Conservation (phyloP, 257 asterid species). For the Fraxinus excelsior region DNA sequence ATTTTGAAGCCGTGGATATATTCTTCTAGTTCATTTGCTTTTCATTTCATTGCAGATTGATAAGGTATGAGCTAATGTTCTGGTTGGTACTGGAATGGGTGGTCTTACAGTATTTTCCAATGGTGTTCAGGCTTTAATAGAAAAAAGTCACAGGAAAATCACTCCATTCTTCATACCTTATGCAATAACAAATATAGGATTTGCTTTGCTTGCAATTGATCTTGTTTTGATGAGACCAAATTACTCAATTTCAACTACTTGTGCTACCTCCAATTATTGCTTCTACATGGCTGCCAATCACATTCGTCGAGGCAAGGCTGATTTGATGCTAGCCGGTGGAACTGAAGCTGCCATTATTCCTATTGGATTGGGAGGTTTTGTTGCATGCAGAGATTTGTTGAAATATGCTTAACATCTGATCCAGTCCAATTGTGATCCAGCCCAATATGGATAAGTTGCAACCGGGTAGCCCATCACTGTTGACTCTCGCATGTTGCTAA, state of each 20-base stretch:
- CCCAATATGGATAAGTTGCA: too few species aligned
- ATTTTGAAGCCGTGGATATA: neutral
- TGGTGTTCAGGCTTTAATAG: conserved; percentile 45
- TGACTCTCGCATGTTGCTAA: too few species aligned
- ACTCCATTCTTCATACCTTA: conserved; percentile 58
- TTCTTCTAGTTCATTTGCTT: neutral
- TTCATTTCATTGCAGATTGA: conserved; percentile 41
- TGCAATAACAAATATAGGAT: conserved; percentile 54
- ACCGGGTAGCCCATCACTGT: too few species aligned
- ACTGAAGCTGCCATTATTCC: conserved; percentile 63
- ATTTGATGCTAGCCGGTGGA: conserved; percentile 71
- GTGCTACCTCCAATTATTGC: conserved; percentile 73
- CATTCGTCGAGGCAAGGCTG: conserved; percentile 69
- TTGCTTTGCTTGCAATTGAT: conserved; percentile 61
- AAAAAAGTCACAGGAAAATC: conserved; percentile 50
- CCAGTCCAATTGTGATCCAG: too few species aligned
- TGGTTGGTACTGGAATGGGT: conserved; percentile 62
- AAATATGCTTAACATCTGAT: too few species aligned
- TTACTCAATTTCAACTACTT: conserved; percentile 70
- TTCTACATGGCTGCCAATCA: conserved; percentile 73
- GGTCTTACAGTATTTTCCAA: conserved; percentile 48
- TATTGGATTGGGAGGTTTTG: conserved; percentile 63
- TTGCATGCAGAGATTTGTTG: conserved; percentile 74
- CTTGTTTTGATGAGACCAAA: conserved; percentile 74
- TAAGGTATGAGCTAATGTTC: conserved; percentile 50